Conservation (phyloP, 129 eudicot genomes). For the Erigeron canadensis region DNA sequence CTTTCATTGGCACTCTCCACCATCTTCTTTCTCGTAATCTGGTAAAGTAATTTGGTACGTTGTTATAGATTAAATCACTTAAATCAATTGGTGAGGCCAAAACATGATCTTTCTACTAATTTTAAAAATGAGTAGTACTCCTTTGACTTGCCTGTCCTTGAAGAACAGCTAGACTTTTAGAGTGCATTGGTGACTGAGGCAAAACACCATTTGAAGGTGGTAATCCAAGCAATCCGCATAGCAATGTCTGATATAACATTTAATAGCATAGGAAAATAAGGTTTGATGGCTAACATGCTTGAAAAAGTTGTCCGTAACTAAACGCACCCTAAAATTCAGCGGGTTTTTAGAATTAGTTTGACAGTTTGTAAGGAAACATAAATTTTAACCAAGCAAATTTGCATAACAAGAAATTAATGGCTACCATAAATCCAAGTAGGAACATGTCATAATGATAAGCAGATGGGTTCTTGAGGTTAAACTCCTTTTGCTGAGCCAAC, state of each 20-base stretch:
- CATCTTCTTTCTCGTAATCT: constrained; percentile 51
- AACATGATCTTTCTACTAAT: neutral
- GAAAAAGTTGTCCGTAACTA: no score
- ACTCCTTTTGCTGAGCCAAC: constrained; percentile 57
- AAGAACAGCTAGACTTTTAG: constrained; percentile 46
- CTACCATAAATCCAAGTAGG: constrained; percentile 51
- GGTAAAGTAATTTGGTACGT: neutral
- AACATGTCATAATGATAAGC: constrained; percentile 62
- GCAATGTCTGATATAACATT: constrained; percentile 32
- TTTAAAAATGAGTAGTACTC: neutral
- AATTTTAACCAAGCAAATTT: neutral
- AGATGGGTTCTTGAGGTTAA: constrained; percentile 55
- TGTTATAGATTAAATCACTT: neutral
- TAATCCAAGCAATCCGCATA: constrained; percentile 47
- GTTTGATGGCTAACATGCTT: neutral
- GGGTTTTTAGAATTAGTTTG: neutral
- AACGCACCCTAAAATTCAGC: no score
- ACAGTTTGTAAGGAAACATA: constrained; percentile 12
- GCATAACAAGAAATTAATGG: neutral
- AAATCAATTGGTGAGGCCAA: neutral
- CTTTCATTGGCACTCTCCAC: constrained; percentile 45
- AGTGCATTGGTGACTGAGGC: constrained; percentile 63
- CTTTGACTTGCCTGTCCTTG: constrained; percentile 32
- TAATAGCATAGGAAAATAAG: neutral
- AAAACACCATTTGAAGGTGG: constrained; percentile 56